Percentiles rank a stretch among this genome's conserved stretches.
Evolutionary conservation across 2,329 filamentous ascomycete species (phyloP).

Genomic region (Truncatella angustata): DNA sequence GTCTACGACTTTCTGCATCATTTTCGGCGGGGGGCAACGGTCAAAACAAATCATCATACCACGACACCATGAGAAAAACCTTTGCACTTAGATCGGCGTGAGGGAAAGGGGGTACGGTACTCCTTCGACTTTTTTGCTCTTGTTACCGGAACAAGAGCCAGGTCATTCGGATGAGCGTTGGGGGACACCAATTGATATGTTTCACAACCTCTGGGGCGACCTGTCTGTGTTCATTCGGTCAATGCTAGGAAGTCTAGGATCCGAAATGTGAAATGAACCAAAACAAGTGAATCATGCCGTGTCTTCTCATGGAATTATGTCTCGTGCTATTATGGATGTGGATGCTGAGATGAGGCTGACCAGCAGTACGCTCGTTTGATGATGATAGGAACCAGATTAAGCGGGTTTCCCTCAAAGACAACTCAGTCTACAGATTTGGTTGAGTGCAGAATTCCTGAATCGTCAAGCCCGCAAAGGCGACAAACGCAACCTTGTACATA

Average conservation of each 20-base stretch:
- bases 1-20: constrained; percentile 24
- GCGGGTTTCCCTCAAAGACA: too few species aligned
- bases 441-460: too few species aligned
- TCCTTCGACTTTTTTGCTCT: constrained; percentile 31
- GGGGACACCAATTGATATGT: constrained; percentile 10
- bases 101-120: constrained; percentile 29
- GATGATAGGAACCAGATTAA: too few species aligned
- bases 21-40: constrained; percentile 19
- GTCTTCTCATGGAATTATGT: neutral
- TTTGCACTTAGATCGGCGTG: constrained; percentile 35
- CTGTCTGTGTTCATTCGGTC: constrained; percentile 32
- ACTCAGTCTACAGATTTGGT: too few species aligned
- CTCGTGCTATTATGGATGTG: neutral
- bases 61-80: constrained; percentile 26
- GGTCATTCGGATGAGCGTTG: constrained; percentile 13
- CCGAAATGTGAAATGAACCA: constrained; percentile 34
- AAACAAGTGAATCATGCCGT: constrained; percentile 16
- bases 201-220: constrained; percentile 20
- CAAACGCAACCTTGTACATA: too few species aligned
- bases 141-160: constrained; percentile 22
- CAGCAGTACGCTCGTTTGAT: too few species aligned
- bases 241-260: constrained; percentile 33
- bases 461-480: too few species aligned
- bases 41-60: constrained; percentile 24
- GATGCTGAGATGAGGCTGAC: neutral